Conservation (phyloP, 1,139 yeast species). For the Saccharomyces hybrid region DNA sequence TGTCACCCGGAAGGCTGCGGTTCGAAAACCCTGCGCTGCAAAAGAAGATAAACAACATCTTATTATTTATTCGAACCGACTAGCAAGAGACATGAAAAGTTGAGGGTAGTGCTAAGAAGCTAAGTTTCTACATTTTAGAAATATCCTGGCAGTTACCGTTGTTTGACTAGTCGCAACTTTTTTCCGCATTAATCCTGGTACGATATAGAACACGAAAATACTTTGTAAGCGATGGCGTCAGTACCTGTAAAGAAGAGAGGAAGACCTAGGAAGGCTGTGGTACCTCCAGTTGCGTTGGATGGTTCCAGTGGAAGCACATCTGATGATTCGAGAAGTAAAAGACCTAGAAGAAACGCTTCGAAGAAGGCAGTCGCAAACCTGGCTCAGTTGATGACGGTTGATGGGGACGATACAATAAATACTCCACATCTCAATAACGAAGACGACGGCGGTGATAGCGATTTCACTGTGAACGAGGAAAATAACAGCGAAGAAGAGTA, state of each 20-base stretch:
- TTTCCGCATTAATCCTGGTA: too few relatives aligned
- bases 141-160: too few relatives aligned
- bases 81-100: too few relatives aligned
- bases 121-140: too few relatives aligned
- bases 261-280: constrained; percentile 5
- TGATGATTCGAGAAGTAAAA: constrained; percentile 10
- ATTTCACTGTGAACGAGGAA: constrained; percentile 1
- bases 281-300: not conserved
- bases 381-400: constrained; percentile 5
- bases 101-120: too few relatives aligned
- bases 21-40: constrained; percentile 4
- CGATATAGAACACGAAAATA: too few relatives aligned
- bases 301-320: constrained; percentile 2
- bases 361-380: constrained; percentile 5
- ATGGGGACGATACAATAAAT: constrained; percentile 4
- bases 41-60: not conserved
- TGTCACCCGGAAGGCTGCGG: not conserved
- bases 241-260: constrained; percentile 7
- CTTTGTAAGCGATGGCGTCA: not conserved
- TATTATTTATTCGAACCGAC: not conserved
- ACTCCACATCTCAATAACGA: constrained; percentile 1
- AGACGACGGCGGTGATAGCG: not conserved
- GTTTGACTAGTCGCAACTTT: too few relatives aligned
- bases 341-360: constrained; percentile 3
- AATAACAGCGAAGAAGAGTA: constrained; percentile 7